Evolutionary conservation across 164 flowering plant genomes (phyloP).

Genomic region (Platanus orientalis): DNA sequence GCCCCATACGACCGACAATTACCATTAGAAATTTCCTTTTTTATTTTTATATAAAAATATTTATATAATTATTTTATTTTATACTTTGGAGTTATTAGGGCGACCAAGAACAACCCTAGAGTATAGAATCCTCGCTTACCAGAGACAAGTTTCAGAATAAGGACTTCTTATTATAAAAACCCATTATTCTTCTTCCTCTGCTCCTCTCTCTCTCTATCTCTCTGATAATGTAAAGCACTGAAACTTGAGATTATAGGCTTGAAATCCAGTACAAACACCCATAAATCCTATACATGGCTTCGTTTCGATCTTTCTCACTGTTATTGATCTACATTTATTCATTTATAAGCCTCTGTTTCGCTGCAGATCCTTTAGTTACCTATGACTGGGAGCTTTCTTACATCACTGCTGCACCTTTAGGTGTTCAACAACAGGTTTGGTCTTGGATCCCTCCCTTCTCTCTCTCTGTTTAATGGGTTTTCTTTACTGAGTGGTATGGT

Average conservation of each 20-base stretch:
- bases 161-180: no score
- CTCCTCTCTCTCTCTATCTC: conserved; percentile 11
- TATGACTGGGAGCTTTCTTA: conserved; percentile 54
- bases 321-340: conserved; percentile 28
- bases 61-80: no score
- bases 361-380: conserved; percentile 46
- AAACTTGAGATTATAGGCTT: conserved; percentile 1
- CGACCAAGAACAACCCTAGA: no score
- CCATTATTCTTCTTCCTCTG: not conserved
- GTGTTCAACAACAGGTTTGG: conserved; percentile 71
- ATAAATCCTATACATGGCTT: conserved; percentile 21
- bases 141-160: no score
- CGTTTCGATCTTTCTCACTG: conserved; percentile 11
- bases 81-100: no score
- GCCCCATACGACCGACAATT: no score
- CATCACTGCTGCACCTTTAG: conserved; percentile 66
- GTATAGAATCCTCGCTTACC: no score
- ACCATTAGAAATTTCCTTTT: no score
- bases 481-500: not conserved
- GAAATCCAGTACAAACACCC: not conserved
- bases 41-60: no score
- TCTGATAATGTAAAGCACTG: conserved; percentile 13
- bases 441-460: conserved; percentile 4
- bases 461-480: not conserved
- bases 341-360: conserved; percentile 31